These are phyloP conservation scores for Batkoa obscura DNA, from an alignment of 371 early-diverging fungal species.

Conservation along the genomic window DNA sequence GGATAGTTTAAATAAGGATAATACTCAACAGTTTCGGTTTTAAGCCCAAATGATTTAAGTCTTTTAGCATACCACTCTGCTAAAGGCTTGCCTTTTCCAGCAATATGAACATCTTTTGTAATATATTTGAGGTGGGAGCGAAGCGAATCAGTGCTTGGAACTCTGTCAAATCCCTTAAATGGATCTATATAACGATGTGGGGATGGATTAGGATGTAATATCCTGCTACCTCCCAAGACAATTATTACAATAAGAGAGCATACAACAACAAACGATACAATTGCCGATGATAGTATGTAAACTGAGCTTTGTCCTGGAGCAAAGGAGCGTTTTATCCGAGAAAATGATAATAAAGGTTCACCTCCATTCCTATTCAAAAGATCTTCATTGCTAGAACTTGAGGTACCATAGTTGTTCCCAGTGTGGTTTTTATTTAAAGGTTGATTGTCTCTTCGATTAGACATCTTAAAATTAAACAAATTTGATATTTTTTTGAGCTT, in stretches of 20 bases:
- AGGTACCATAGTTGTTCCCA: too few species aligned
- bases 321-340: too few species aligned
- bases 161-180: neutral
- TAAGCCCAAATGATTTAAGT: neutral
- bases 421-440: too few species aligned
- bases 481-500: too few species aligned
- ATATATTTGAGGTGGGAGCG: neutral
- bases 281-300: conserved; percentile 2
- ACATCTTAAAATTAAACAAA: too few species aligned
- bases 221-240: neutral
- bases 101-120: neutral
- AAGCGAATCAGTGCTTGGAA: neutral
- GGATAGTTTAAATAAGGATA: conserved; percentile 6
- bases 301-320: too few species aligned
- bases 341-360: too few species aligned
- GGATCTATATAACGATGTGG: neutral
- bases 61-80: neutral
- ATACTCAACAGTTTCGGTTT: neutral
- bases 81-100: conserved; percentile 1
- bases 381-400: too few species aligned
- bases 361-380: too few species aligned
- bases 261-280: neutral
- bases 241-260: neutral
- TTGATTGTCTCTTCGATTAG: too few species aligned
- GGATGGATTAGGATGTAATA: neutral